These are phyloP conservation scores for Annulohypoxylon nitens DNA, from an alignment of 495 filamentous ascomycete species.

Conservation along the genomic window DNA sequence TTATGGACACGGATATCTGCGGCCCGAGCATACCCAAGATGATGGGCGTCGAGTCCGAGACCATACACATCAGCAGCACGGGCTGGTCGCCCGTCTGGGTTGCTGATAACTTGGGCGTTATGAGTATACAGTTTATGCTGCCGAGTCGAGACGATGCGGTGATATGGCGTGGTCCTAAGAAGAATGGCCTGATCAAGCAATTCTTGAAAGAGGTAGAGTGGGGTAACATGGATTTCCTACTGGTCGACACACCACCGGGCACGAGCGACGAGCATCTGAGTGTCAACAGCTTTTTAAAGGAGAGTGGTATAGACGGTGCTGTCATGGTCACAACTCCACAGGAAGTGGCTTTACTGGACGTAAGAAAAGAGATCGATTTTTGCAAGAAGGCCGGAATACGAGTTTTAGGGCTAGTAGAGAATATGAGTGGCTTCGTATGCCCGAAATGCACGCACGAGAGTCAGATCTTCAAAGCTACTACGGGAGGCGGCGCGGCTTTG, in stretches of 20 bases:
- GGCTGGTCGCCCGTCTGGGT: slow-evolving; percentile 98
- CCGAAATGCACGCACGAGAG: slow-evolving; percentile 84
- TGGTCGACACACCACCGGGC: slow-evolving; percentile 95
- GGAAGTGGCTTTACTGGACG: slow-evolving; percentile 91
- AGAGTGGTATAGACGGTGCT: slow-evolving; percentile 90
- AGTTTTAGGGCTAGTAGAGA: slow-evolving; percentile 92
- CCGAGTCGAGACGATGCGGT: slow-evolving; percentile 92
- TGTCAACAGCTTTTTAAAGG: slow-evolving; percentile 88
- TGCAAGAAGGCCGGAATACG: slow-evolving; percentile 93
- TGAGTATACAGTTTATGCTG: slow-evolving; percentile 98
- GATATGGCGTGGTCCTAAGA: slow-evolving; percentile 98
- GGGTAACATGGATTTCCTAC: slow-evolving; percentile 91
- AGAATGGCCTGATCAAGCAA: slow-evolving; percentile 97
- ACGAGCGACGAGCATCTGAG: slow-evolving; percentile 95
- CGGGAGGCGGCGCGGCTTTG: slow-evolving; percentile 83
- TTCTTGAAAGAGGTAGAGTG: slow-evolving; percentile 98
- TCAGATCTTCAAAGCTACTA: slow-evolving; percentile 92
- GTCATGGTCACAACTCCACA: slow-evolving; percentile 95
- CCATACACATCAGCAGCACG: slow-evolving; percentile 81
- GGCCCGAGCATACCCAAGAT: slow-evolving; percentile 96
- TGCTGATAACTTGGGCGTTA: slow-evolving; percentile 88
- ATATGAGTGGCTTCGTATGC: slow-evolving; percentile 97
- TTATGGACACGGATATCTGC: slow-evolving; percentile 98
- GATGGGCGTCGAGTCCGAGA: slow-evolving; percentile 95
- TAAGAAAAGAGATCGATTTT: slow-evolving; percentile 96